Evolutionary conservation across 1,139 yeast species (phyloP).

Genomic region (Nakaseomyces nivariensis): DNA sequence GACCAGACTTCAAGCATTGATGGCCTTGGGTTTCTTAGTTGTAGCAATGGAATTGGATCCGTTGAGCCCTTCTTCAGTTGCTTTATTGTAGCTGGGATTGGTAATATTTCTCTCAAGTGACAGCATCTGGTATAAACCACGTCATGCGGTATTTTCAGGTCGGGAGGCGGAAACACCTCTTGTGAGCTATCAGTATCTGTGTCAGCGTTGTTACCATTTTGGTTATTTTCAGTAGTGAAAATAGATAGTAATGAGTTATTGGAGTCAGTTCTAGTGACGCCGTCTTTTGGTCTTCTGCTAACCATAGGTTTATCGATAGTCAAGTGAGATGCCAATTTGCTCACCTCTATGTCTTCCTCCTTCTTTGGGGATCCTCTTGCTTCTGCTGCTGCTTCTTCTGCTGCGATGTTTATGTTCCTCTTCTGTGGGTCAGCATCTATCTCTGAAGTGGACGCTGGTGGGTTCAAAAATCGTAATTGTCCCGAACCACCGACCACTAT

Average conservation of each 20-base stretch:
- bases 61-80: conserved; percentile 66
- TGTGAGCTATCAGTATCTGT: conserved; percentile 9
- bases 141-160: conserved; percentile 40
- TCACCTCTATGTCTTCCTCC: conserved; percentile 38
- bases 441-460: conserved; percentile 13
- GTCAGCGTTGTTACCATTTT: conserved; percentile 9
- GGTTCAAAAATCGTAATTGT: conserved; percentile 36
- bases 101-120: conserved; percentile 82
- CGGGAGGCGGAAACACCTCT: conserved; percentile 21
- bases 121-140: conserved; percentile 83
- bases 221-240: conserved; percentile 12
- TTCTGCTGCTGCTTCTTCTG: conserved; percentile 31
- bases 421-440: conserved; percentile 14
- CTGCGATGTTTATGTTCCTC: conserved; percentile 26
- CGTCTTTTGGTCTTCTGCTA: conserved; percentile 25
- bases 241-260: conserved; percentile 17
- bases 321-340: conserved; percentile 35
- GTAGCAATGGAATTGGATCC: conserved; percentile 57
- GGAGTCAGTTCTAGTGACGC: conserved; percentile 16
- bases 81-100: conserved; percentile 82
- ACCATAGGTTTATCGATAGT: conserved; percentile 45
- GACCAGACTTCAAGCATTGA: conserved; percentile 65
- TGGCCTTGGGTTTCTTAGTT: conserved; percentile 61
- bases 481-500: conserved; percentile 75
- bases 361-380: conserved; percentile 30